These are phyloP conservation scores for Penicillium macrosclerotiorum DNA, from an alignment of 495 filamentous ascomycete genomes.

Conservation along the genomic window DNA sequence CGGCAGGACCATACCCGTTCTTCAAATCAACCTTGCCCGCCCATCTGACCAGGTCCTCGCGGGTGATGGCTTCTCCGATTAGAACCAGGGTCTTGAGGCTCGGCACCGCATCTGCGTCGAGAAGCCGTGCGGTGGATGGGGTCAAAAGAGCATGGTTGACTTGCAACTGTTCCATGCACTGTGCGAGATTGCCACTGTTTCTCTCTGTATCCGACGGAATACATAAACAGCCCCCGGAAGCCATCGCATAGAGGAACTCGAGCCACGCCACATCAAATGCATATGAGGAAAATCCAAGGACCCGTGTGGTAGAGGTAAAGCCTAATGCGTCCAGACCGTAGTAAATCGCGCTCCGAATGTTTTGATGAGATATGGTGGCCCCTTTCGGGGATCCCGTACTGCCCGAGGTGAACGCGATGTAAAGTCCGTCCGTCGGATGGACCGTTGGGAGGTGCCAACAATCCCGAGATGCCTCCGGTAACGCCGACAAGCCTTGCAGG, in stretches of 20 bases:
- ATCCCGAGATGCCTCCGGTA: no score
- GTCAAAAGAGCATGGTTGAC: conserved; percentile 41
- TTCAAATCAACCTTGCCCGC: conserved; percentile 40
- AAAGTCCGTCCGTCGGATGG: no score
- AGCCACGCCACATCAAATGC: conserved; percentile 20
- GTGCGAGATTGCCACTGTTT: conserved; percentile 33
- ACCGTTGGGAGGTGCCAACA: no score
- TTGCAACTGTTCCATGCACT: conserved; percentile 33
- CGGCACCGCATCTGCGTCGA: conserved; percentile 36
- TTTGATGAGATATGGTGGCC: conserved; percentile 67
- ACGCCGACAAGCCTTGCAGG: no score
- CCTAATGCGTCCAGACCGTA: conserved; percentile 6
- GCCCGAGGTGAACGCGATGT: no score
- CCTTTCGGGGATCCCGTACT: no score
- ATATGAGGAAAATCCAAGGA: conserved; percentile 20
- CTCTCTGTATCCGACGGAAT: conserved; percentile 27
- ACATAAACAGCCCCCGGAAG: conserved; percentile 24
- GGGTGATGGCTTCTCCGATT: conserved; percentile 43
- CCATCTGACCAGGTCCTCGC: conserved; percentile 43
- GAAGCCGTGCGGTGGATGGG: conserved; percentile 35
- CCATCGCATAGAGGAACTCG: conserved; percentile 21
- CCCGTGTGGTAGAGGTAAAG: conserved; percentile 29
- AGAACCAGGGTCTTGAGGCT: conserved; percentile 32
- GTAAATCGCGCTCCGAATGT: conserved; percentile 43
- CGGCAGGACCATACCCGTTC: conserved; percentile 57